Evolutionary conservation across 176 grass and related monocot species (phyloP).

Genomic region (Canna indica): DNA sequence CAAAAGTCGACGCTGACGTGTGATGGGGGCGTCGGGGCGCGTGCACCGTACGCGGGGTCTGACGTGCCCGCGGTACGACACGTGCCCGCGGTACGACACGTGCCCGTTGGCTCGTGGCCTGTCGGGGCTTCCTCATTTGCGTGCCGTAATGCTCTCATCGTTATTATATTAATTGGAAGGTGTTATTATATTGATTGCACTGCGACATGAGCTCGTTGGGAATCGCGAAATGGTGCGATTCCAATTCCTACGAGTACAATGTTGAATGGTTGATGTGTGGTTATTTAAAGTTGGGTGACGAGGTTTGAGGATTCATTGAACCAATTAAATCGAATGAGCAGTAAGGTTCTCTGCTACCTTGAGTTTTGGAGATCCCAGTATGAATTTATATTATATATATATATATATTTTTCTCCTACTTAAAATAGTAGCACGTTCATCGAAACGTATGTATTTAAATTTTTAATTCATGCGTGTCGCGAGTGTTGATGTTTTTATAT

Average conservation of each 20-base stretch:
- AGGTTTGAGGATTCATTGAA: background rate
- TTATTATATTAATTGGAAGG: background rate
- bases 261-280: background rate
- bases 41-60: background rate
- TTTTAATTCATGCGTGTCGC: too few species aligned
- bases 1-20: background rate
- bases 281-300: background rate
- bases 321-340: background rate
- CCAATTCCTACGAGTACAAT: background rate
- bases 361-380: too few species aligned
- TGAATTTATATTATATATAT: too few species aligned
- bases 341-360: background rate
- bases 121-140: background rate
- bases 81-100: conserved; percentile 2
- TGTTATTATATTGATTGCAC: too few species aligned
- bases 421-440: too few species aligned
- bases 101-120: background rate
- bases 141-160: background rate
- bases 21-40: background rate
- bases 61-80: background rate
- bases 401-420: too few species aligned
- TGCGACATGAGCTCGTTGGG: background rate
- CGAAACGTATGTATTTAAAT: too few species aligned
- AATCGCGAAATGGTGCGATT: background rate
- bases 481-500: too few species aligned